These are phyloP conservation scores for Diaporthe australafricana DNA, from an alignment of 2,329 filamentous ascomycete species.

Conservation along the genomic window DNA sequence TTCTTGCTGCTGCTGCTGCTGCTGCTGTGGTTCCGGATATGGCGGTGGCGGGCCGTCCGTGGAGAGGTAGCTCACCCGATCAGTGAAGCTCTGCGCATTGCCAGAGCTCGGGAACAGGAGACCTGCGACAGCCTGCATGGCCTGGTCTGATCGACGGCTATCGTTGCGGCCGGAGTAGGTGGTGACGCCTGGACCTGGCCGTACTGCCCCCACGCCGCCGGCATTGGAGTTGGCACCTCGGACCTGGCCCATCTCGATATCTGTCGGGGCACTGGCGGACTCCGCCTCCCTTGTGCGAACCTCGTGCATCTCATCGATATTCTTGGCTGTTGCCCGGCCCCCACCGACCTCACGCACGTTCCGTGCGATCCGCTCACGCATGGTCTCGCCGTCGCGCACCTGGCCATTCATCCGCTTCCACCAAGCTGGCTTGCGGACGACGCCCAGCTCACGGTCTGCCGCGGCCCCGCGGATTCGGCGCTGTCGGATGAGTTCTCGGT, in stretches of 20 bases:
- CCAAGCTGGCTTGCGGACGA: conserved; percentile 73
- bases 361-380: conserved; percentile 65
- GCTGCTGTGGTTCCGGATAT: conserved; percentile 46
- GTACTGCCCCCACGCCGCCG: neutral
- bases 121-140: conserved; percentile 55
- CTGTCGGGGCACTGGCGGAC: neutral
- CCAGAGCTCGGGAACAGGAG: conserved; percentile 61
- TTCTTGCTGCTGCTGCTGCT: conserved; percentile 38
- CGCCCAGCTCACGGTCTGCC: conserved; percentile 70
- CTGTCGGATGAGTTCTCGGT: conserved; percentile 73
- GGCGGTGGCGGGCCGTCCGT: conserved; percentile 59
- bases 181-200: conserved; percentile 42
- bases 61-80: conserved; percentile 53
- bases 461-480: conserved; percentile 66
- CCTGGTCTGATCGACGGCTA: conserved; percentile 56
- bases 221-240: conserved; percentile 38
- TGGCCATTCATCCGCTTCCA: conserved; percentile 68
- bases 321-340: conserved; percentile 55
- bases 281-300: conserved; percentile 27
- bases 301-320: conserved; percentile 51
- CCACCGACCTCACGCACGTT: conserved; percentile 68
- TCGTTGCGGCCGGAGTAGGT: conserved; percentile 58
- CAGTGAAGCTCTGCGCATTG: conserved; percentile 46
- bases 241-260: conserved; percentile 47
- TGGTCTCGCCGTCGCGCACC: conserved; percentile 48